Percentiles rank a stretch among this genome's conserved stretches.
Evolutionary conservation across 306 rosid species (phyloP).

Genomic region (Dryas drummondii): DNA sequence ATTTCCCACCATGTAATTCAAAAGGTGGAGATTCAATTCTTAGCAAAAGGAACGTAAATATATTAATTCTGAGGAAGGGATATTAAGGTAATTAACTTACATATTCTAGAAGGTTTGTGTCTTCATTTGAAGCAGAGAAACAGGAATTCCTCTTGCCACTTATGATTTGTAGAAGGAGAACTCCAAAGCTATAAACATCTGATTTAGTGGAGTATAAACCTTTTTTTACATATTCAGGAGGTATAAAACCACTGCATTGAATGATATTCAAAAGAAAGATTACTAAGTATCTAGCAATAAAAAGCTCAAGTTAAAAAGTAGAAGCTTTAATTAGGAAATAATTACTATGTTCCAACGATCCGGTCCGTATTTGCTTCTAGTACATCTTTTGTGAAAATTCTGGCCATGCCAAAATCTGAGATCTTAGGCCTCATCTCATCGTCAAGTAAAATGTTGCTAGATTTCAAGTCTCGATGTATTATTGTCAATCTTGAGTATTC

Average conservation of each 20-base stretch:
- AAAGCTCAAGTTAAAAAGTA: neutral
- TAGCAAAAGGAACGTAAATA: neutral
- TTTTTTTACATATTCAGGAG: slow-evolving; percentile 29
- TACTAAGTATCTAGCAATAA: neutral
- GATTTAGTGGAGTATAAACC: slow-evolving; percentile 36
- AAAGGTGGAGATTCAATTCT: neutral
- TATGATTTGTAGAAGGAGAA: slow-evolving; percentile 41
- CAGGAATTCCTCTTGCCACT: slow-evolving; percentile 29
- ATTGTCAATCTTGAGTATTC: slow-evolving; percentile 34
- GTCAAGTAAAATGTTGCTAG: slow-evolving; percentile 37
- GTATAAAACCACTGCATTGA: slow-evolving; percentile 34
- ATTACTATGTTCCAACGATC: slow-evolving; percentile 44
- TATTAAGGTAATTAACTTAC: slow-evolving; percentile 23
- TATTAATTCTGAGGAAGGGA: neutral
- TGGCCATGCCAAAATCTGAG: slow-evolving; percentile 43
- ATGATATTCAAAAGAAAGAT: neutral
- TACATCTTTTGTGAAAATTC: slow-evolving; percentile 24
- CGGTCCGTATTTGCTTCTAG: slow-evolving; percentile 34
- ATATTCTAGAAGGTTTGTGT: slow-evolving; percentile 27
- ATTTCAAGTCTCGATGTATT: slow-evolving; percentile 35
- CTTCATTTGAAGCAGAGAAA: slow-evolving; percentile 15
- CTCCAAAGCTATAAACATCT: slow-evolving; percentile 41
- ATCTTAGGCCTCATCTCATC: slow-evolving; percentile 34
- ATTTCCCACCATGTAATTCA: neutral
- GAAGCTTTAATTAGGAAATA: neutral